Evolutionary conservation across 2,329 filamentous ascomycete genomes (phyloP).

Genomic region (Lomentospora prolificans): DNA sequence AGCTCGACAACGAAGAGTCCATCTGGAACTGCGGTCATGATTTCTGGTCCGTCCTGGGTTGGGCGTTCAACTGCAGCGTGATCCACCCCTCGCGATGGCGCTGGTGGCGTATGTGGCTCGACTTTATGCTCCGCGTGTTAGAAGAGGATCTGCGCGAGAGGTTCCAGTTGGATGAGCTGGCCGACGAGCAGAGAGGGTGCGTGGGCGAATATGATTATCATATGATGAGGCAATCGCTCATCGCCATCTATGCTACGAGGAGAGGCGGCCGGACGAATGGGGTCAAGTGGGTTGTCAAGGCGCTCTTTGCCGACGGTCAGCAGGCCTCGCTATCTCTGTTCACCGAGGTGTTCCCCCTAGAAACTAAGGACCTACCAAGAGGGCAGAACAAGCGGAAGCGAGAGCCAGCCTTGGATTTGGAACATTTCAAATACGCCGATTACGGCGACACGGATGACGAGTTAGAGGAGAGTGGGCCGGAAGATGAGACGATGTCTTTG

Average conservation of each 20-base stretch:
- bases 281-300: conserved; percentile 49
- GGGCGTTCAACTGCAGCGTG: conserved; percentile 86
- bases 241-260: conserved; percentile 49
- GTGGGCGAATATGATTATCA: conserved; percentile 12
- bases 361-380: conserved; percentile 39
- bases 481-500: conserved; percentile 12
- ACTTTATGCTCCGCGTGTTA: conserved; percentile 68
- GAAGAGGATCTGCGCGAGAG: conserved; percentile 56
- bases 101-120: conserved; percentile 72
- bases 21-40: conserved; percentile 71
- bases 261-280: conserved; percentile 33
- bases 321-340: conserved; percentile 44
- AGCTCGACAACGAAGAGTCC: conserved; percentile 53
- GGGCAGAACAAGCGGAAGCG: conserved; percentile 39
- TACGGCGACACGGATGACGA: conserved; percentile 32
- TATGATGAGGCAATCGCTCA: conserved; percentile 35
- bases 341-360: conserved; percentile 57
- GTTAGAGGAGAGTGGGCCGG: conserved; percentile 18
- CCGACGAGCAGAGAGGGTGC: neutral
- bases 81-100: conserved; percentile 65
- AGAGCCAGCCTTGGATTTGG: conserved; percentile 39
- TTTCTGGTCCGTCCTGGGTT: conserved; percentile 83
- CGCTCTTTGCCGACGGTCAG: conserved; percentile 57
- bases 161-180: conserved; percentile 18
- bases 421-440: conserved; percentile 50